A percentile compares a stretch with the other conserved stretches of the same genome.
These are phyloP conservation scores for Solanum megistacrolobum DNA, from an alignment of 257 asterid genomes.

Conservation along the genomic window DNA sequence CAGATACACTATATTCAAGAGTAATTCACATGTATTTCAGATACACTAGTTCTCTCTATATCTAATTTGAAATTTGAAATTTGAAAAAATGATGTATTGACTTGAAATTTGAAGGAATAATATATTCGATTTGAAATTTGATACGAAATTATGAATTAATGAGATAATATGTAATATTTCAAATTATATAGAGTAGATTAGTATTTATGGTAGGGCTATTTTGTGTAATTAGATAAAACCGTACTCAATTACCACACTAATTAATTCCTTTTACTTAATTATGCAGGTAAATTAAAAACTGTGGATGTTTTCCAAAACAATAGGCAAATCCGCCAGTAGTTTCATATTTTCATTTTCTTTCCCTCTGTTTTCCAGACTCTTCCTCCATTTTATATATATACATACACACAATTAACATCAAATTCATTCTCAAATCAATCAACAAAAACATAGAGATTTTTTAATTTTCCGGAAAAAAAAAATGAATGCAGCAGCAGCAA, in stretches of 20 bases:
- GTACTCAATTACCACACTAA: background rate
- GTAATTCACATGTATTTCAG: background rate
- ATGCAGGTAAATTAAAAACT: background rate
- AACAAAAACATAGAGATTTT: background rate
- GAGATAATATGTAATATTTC: background rate
- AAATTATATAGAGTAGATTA: background rate
- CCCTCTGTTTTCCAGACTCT: background rate
- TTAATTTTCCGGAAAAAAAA: background rate
- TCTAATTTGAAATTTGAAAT: too few species aligned
- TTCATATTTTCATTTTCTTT: background rate
- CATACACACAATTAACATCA: too few species aligned
- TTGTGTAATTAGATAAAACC: background rate
- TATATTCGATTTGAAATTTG: too few species aligned
- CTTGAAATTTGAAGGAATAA: background rate
- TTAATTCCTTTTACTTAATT: background rate
- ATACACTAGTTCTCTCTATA: background rate
- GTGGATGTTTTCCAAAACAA: background rate
- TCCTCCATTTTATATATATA: background rate
- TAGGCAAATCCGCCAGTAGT: background rate
- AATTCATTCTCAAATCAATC: background rate
- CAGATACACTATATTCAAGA: too few species aligned
- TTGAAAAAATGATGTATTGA: too few species aligned
- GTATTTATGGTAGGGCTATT: background rate
- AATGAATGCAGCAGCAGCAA: slow-evolving; percentile 13
- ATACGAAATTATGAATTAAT: too few species aligned